A percentile compares a stretch with the other conserved stretches of the same genome.
Conservation (phyloP, 2,329 filamentous ascomycete genomes). For the Penicillium sp. region DNA sequence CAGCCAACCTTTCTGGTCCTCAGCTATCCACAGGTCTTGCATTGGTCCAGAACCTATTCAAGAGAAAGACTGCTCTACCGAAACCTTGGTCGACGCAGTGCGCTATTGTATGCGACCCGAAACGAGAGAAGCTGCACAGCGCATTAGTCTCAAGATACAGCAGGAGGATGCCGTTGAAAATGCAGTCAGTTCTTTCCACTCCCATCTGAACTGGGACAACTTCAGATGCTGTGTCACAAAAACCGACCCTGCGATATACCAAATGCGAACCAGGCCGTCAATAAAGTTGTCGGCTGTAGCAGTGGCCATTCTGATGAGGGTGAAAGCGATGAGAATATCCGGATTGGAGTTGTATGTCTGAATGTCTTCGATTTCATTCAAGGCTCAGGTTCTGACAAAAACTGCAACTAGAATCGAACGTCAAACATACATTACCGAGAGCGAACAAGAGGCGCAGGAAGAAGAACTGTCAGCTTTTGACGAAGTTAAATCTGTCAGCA, state of each 20-base stretch:
- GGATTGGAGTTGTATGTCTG: neutral
- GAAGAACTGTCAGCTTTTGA: neutral
- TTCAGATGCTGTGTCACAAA: neutral
- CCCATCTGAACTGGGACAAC: constrained; percentile 1
- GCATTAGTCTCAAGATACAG: neutral
- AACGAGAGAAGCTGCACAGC: neutral
- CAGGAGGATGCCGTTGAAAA: neutral
- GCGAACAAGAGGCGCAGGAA: neutral
- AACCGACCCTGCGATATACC: neutral
- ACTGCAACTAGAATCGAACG: neutral
- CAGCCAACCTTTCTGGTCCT: neutral
- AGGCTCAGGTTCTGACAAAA: neutral
- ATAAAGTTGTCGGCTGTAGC: neutral
- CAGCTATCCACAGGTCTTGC: neutral
- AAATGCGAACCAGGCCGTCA: neutral
- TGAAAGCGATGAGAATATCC: neutral
- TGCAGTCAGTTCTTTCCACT: constrained; percentile 4
- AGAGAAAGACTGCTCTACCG: neutral
- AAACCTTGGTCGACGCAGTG: neutral
- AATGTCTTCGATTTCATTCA: neutral
- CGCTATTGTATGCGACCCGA: neutral
- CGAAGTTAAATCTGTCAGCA: neutral
- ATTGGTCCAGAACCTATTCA: neutral
- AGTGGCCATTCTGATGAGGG: neutral
- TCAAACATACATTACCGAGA: neutral